Percentiles rank a stretch among this genome's conserved stretches.
Evolutionary conservation across 192 early-diverging fungal genomes (phyloP).

Genomic region (Phlyctochytrium arcticum): DNA sequence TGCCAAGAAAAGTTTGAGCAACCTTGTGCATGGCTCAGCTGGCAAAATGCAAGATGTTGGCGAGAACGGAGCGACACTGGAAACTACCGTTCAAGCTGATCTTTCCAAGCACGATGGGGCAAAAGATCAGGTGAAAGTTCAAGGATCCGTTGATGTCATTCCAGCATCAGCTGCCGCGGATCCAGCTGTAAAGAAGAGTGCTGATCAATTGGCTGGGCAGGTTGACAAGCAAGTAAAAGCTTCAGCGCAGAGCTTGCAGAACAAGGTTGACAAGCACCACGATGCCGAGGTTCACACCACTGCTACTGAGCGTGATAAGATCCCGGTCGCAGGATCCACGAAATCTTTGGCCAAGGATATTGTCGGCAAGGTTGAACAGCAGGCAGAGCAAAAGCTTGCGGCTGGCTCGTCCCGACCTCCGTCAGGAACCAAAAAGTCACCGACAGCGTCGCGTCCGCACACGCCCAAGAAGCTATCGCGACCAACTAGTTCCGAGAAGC

Average conservation of each 20-base stretch:
- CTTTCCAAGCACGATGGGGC: slow-evolving; percentile 4
- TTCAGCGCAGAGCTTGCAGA: background rate
- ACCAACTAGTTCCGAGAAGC: background rate
- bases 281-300: slow-evolving; percentile 7
- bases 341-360: slow-evolving; percentile 6
- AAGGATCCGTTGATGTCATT: slow-evolving; percentile 1
- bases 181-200: background rate
- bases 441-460: background rate
- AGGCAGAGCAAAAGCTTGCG: background rate
- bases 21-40: background rate
- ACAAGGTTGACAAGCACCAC: background rate
- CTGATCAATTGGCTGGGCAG: background rate
- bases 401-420: background rate
- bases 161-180: slow-evolving; percentile 6
- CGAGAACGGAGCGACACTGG: background rate
- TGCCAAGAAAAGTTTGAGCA: background rate
- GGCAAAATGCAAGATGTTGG: background rate
- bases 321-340: background rate
- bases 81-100: background rate
- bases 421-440: background rate
- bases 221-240: background rate
- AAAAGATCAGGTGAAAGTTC: background rate
- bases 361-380: background rate
- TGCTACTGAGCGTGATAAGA: background rate
- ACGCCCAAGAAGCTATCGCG: background rate